Evolutionary conservation across 495 filamentous ascomycete genomes (phyloP).

Genomic region (Penicillium psychrofluorescens): DNA sequence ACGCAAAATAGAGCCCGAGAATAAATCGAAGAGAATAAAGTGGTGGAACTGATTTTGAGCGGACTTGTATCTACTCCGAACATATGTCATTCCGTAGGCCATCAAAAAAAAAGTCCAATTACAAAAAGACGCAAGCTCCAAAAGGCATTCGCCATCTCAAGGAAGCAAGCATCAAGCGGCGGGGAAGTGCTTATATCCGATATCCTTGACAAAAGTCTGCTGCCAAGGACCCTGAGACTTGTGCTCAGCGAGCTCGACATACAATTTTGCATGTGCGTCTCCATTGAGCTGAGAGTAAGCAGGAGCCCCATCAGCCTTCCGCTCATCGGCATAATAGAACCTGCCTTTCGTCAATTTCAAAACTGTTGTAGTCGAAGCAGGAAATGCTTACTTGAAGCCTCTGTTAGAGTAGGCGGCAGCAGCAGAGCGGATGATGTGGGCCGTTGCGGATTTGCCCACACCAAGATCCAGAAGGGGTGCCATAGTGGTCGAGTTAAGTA

Average conservation of each 20-base stretch:
- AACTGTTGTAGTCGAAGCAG: too few relatives aligned
- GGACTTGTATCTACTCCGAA: too few relatives aligned
- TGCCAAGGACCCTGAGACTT: conserved; percentile 35
- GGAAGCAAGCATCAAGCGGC: too few relatives aligned
- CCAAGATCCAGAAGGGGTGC: conserved; percentile 26
- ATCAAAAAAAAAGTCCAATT: too few relatives aligned
- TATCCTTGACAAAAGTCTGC: conserved; percentile 39
- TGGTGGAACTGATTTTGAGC: too few relatives aligned
- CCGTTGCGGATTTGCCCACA: conserved; percentile 37
- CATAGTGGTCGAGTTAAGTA: conserved; percentile 25
- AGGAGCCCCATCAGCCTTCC: conserved; percentile 31
- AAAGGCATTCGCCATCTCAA: too few relatives aligned
- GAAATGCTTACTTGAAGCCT: conserved; percentile 36
- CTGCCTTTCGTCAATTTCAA: conserved; percentile 9
- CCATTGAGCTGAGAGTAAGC: conserved; percentile 20
- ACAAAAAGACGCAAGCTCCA: too few relatives aligned
- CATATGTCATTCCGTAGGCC: too few relatives aligned
- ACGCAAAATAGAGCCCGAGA: too few relatives aligned
- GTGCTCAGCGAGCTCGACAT: conserved; percentile 25
- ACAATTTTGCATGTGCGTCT: conserved; percentile 34
- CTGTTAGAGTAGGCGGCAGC: conserved; percentile 29
- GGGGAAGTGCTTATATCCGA: conserved; percentile 30
- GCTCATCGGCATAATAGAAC: conserved; percentile 44
- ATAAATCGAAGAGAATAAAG: too few relatives aligned
- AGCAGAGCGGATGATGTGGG: conserved; percentile 37